Evolutionary conservation across 2,329 filamentous ascomycete species (phyloP).

Genomic region (Colletotrichum destructivum): DNA sequence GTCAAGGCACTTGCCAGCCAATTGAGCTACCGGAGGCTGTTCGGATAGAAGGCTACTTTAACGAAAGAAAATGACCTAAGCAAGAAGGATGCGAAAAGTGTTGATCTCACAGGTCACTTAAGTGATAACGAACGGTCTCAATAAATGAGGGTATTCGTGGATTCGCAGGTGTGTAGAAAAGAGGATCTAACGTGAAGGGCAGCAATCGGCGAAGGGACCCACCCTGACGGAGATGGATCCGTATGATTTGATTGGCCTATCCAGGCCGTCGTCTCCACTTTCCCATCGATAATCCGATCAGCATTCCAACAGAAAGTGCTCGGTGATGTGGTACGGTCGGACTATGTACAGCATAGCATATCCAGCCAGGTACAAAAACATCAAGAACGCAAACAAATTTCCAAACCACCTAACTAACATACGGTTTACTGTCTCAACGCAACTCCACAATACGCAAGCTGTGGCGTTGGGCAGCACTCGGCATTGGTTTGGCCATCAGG

Average conservation of each 20-base stretch:
- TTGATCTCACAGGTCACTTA: too few species aligned
- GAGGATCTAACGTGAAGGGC: too few species aligned
- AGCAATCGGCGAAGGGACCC: too few species aligned
- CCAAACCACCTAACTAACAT: background rate
- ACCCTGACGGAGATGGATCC: too few species aligned
- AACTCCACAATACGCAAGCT: background rate
- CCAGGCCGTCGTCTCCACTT: too few species aligned
- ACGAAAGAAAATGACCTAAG: background rate
- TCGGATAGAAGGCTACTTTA: constrained; percentile 15
- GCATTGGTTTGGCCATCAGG: background rate
- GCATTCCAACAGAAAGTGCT: too few species aligned
- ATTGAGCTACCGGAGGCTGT: constrained; percentile 7
- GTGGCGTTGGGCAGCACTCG: background rate
- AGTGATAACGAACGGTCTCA: too few species aligned
- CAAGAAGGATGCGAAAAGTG: background rate
- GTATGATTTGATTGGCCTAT: too few species aligned
- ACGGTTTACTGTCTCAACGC: background rate
- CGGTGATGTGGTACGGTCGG: too few species aligned
- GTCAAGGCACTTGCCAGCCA: constrained; percentile 1
- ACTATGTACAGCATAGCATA: background rate
- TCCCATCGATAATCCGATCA: too few species aligned
- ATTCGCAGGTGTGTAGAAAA: too few species aligned
- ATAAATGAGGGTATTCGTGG: too few species aligned
- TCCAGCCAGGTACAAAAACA: background rate
- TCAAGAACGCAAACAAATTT: background rate